phyloP scores from a whole-genome alignment of 345 rosid genomes.

The Hirschfeldia incana region DNA sequence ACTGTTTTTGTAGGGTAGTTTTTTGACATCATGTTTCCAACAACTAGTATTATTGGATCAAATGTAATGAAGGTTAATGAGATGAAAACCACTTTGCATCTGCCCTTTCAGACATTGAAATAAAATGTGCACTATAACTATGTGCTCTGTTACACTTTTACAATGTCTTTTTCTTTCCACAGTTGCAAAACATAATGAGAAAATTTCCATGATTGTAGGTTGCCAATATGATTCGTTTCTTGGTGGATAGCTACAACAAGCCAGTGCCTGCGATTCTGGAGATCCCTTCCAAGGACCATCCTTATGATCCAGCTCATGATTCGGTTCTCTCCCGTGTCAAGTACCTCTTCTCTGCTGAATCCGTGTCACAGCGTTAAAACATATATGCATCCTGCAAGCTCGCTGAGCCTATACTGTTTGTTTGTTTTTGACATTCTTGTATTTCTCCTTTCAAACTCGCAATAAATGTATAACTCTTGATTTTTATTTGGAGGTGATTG shows the following conservation, averaged over 20 bases:
- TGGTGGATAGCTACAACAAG: conserved; percentile 88
- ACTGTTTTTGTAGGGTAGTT: conserved; percentile 29
- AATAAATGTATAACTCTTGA: conserved; percentile 36
- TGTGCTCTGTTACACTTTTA: too few relatives aligned
- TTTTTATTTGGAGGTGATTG: conserved; percentile 27
- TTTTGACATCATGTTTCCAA: conserved; percentile 5
- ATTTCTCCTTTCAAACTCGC: not conserved
- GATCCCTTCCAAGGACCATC: conserved; percentile 97
- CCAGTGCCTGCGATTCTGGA: conserved; percentile 91
- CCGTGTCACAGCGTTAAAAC: conserved; percentile 76
- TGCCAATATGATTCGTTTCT: conserved; percentile 91
- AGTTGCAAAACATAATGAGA: not conserved
- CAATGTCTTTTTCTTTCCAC: too few relatives aligned
- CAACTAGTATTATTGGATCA: conserved; percentile 16
- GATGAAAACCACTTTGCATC: conserved; percentile 9
- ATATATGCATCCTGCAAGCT: conserved; percentile 4
- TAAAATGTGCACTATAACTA: too few relatives aligned
- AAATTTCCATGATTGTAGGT: conserved; percentile 49
- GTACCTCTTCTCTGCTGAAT: conserved; percentile 86
- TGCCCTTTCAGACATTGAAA: not conserved
- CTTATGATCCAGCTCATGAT: conserved; percentile 91
- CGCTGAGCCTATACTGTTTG: conserved; percentile 29
- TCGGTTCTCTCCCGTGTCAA: conserved; percentile 94
- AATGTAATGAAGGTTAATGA: not conserved
- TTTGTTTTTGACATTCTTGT: conserved; percentile 41